Evolutionary conservation across 371 early-diverging fungal species (phyloP), one percentile per base, ranked within the genome.

Genomic region (Apophysomyces sp.): DNA sequence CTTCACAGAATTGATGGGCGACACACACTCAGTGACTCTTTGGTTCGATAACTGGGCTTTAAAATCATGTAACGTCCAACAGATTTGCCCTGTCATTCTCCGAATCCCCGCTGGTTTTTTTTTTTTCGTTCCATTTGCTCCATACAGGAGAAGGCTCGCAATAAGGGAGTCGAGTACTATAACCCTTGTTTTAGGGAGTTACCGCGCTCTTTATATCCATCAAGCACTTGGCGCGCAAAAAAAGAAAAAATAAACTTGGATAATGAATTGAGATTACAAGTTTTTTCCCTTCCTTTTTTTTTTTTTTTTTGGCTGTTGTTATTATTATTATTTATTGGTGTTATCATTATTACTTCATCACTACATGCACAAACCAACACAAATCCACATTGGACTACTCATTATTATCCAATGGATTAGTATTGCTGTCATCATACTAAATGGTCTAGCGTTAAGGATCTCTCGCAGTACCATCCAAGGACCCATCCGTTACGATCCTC

Each of bases 361-460:
- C 21, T 44, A 9, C 44, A 66, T 66, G 66, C 53, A 41, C 27
- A 66, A 68, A 63, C 57, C 58, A 24, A 63, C 49, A 39, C 40
- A 41, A 28, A 57, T 70, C 16, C 69, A 75, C 36, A 69, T 69
- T 13, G 41, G 30, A 26, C 41, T 72, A 6, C 39, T 76, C 29
- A 41, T 70, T 26, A 12, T 66, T 18, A 59, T 72, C 30, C 76
- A 76, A 61, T 72, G 71, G 71, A 68, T 66, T 13, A 76, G 76
- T 57, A 62, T 73, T n/a, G 52, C 65, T 26, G 67, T 64, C 29
- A 63, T 76, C 18, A 51, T 68, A 3, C 49, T 73, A 13, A 76
- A 76, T 56, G 67, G 52, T 4, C 16, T 68, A 4, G 66, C 63
- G 6, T 39, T 70, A 9, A 49, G 68, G 9, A 55, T 65, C 4